These are phyloP conservation scores for Pythium folliculosum DNA, from an alignment of 352 stramenopile genomes.

Conservation along the genomic window DNA sequence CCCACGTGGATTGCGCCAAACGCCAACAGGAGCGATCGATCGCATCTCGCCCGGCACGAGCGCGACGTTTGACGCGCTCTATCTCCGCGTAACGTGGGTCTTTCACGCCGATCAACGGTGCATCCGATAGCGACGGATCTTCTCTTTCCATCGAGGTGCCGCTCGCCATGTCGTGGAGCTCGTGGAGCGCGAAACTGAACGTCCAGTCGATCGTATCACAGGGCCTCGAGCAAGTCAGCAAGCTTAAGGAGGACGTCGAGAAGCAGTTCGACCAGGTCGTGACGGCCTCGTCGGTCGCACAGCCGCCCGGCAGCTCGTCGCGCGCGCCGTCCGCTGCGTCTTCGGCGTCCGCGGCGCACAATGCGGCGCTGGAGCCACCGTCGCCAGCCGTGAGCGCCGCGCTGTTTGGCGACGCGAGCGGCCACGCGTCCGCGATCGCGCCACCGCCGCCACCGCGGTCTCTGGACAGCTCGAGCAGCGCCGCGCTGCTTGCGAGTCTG, in stretches of 20 bases:
- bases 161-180: constrained; percentile 51
- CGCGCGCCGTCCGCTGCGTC: constrained; percentile 1
- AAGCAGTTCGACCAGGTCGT: constrained; percentile 88
- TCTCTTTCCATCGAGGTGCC: constrained; percentile 7
- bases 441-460: constrained; percentile 23
- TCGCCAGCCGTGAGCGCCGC: constrained; percentile 22
- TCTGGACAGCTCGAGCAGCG: constrained; percentile 23
- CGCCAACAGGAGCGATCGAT: neutral
- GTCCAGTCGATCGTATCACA: constrained; percentile 84
- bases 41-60: neutral
- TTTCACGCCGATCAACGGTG: neutral
- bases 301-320: constrained; percentile 19
- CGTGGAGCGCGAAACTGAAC: constrained; percentile 73
- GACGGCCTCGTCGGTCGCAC: constrained; percentile 24
- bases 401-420: constrained; percentile 15
- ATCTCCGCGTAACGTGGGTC: neutral
- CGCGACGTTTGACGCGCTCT: constrained; percentile 3
- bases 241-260: constrained; percentile 84
- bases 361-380: constrained; percentile 13
- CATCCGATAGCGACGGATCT: constrained; percentile 1
- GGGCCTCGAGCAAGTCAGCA: constrained; percentile 80
- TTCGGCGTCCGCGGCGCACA: neutral
- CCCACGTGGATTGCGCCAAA: constrained; percentile 21
- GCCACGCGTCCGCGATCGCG: neutral
- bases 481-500: constrained; percentile 19